Evolutionary conservation across 176 grass and related monocot genomes (phyloP).

Genomic region (Themeda triandra): DNA sequence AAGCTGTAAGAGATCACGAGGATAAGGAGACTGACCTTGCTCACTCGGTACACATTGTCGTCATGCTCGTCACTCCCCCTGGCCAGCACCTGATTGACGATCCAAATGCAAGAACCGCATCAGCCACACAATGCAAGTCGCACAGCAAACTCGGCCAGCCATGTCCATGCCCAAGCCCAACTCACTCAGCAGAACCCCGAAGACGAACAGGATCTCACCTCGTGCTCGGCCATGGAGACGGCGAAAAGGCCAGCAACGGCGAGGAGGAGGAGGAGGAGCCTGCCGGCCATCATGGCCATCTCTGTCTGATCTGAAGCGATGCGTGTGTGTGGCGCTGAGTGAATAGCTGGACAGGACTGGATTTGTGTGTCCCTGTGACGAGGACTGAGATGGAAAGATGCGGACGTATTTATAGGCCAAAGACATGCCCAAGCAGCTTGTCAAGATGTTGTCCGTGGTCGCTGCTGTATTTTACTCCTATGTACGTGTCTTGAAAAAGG

Average conservation of each 20-base stretch:
- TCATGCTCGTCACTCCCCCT: background rate
- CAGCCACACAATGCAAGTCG: background rate
- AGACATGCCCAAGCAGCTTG: background rate
- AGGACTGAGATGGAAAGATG: background rate
- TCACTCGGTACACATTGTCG: constrained; percentile 28
- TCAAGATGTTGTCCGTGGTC: background rate
- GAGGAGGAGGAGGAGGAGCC: constrained; percentile 46
- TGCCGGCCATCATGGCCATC: constrained; percentile 11
- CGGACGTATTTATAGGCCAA: constrained; percentile 15
- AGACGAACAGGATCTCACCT: constrained; percentile 27
- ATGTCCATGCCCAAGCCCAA: too few relatives aligned
- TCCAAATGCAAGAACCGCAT: background rate
- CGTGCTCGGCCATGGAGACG: constrained; percentile 36
- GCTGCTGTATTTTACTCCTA: background rate
- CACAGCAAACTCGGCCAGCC: too few relatives aligned
- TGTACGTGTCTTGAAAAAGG: background rate
- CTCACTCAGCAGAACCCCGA: background rate
- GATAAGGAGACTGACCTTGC: background rate
- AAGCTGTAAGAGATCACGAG: background rate
- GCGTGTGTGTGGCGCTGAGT: background rate
- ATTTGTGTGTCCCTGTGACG: background rate
- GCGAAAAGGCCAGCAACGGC: constrained; percentile 33
- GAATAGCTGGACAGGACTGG: background rate
- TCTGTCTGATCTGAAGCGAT: background rate
- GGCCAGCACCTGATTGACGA: constrained; percentile 4